Percentiles rank a stretch among this genome's conserved stretches.
Conservation (phyloP, 179 eudicot species). For the Vitellaria paradoxa region DNA sequence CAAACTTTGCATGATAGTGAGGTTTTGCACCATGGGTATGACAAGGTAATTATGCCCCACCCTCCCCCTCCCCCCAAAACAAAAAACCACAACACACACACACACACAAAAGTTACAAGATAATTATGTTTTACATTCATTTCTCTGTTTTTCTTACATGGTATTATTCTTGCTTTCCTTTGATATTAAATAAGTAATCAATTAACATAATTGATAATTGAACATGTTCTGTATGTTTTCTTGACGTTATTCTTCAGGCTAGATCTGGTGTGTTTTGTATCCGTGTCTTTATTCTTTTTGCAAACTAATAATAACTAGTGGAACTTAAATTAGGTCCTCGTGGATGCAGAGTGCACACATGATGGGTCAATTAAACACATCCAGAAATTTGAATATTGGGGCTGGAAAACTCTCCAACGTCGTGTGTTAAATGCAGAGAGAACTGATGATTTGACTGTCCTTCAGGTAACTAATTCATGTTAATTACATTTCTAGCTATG, state of each 20-base stretch:
- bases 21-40: slow-evolving; percentile 58
- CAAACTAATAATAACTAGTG: slow-evolving; percentile 16
- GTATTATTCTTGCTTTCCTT: slow-evolving; percentile 7
- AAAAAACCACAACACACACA: no score
- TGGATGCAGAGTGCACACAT: slow-evolving; percentile 99
- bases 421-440: slow-evolving; percentile 92
- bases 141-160: neutral
- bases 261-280: neutral
- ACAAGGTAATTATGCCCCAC: slow-evolving; percentile 53
- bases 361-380: slow-evolving; percentile 94
- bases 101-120: no score
- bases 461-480: slow-evolving; percentile 51
- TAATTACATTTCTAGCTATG: neutral
- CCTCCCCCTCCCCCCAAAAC: no score
- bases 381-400: slow-evolving; percentile 94
- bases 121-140: neutral
- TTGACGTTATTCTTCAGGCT: slow-evolving; percentile 5
- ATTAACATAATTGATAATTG: neutral
- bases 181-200: neutral
- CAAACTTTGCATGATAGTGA: slow-evolving; percentile 27
- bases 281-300: slow-evolving; percentile 15
- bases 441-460: slow-evolving; percentile 68
- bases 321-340: slow-evolving; percentile 69
- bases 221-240: neutral
- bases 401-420: slow-evolving; percentile 87